Evolutionary conservation across 208 protist species (phyloP).

Genomic region (Phytomonas sp.): DNA sequence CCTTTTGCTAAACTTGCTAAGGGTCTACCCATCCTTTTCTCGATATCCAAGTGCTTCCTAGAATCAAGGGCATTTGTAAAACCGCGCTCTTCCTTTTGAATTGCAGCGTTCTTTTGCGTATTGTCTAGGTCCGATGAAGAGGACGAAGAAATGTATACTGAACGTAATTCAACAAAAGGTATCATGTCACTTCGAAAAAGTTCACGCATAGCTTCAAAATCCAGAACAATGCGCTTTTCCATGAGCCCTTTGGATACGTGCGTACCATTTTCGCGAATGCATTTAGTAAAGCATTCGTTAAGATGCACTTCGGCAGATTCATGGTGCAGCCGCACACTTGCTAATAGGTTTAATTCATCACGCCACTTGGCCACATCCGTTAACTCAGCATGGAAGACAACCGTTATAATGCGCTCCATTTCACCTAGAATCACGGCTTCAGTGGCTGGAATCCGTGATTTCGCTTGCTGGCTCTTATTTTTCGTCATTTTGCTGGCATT

Average conservation of each 20-base stretch:
- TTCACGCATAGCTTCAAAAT: not conserved
- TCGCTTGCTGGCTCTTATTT: constrained; percentile 1
- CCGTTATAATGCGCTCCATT: not conserved
- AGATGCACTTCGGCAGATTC: not conserved
- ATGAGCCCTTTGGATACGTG: not conserved
- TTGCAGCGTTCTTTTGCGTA: not conserved
- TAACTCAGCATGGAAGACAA: not conserved
- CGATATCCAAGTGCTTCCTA: not conserved
- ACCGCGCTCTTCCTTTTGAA: not conserved
- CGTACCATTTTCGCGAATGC: not conserved
- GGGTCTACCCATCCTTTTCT: not conserved
- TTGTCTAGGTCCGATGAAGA: not conserved
- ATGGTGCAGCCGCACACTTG: not conserved
- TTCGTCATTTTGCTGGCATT: not conserved
- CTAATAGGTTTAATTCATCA: not conserved
- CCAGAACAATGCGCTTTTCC: not conserved
- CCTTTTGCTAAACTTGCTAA: not conserved
- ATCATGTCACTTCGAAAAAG: not conserved
- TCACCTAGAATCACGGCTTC: not conserved
- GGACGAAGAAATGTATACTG: not conserved
- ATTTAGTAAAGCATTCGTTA: not conserved
- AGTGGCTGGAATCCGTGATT: not conserved
- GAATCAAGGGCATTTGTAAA: not conserved
- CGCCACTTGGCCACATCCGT: not conserved
- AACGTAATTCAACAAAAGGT: constrained; percentile 6